Evolutionary conservation across 202 grass and related monocot genomes (phyloP).

Genomic region (Saccharum hybrid): DNA sequence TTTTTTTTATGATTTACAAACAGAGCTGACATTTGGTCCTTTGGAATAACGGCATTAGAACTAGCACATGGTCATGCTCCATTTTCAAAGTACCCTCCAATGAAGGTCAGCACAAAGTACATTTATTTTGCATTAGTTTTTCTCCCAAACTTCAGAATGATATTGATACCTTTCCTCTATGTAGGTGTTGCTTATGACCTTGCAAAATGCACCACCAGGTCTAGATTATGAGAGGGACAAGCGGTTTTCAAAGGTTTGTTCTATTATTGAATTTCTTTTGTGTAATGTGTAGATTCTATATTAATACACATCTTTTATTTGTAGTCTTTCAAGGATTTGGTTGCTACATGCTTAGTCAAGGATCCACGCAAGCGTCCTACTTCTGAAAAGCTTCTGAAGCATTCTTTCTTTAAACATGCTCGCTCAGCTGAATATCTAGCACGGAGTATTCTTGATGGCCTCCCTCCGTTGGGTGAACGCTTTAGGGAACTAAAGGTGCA

Average conservation of each 20-base stretch:
- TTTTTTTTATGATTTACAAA: slow-evolving; percentile 45
- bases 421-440: slow-evolving; percentile 67
- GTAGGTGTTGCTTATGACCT: slow-evolving; percentile 95
- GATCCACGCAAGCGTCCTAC: slow-evolving; percentile 89
- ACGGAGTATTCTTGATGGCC: slow-evolving; percentile 69
- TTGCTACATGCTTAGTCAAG: slow-evolving; percentile 90
- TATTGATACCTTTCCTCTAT: slow-evolving; percentile 42
- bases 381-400: slow-evolving; percentile 87
- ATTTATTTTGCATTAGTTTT: slow-evolving; percentile 20
- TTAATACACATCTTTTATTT: slow-evolving; percentile 38
- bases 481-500: slow-evolving; percentile 79
- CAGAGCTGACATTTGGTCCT: slow-evolving; percentile 98
- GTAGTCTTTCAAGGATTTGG: slow-evolving; percentile 90
- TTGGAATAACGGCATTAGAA: slow-evolving; percentile 96
- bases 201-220: slow-evolving; percentile 96
- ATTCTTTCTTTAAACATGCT: slow-evolving; percentile 91
- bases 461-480: slow-evolving; percentile 77
- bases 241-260: slow-evolving; percentile 84
- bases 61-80: slow-evolving; percentile 96
- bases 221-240: slow-evolving; percentile 94
- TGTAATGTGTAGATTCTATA: slow-evolving; percentile 27
- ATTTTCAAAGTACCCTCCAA: slow-evolving; percentile 97
- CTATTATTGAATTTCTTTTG: slow-evolving; percentile 24
- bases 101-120: slow-evolving; percentile 70
- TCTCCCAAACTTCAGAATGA: slow-evolving; percentile 32